Percentiles rank a stretch among this genome's conserved stretches.
Conservation (phyloP, 768 basidiomycete genomes). For the Mrakia frigida region DNA sequence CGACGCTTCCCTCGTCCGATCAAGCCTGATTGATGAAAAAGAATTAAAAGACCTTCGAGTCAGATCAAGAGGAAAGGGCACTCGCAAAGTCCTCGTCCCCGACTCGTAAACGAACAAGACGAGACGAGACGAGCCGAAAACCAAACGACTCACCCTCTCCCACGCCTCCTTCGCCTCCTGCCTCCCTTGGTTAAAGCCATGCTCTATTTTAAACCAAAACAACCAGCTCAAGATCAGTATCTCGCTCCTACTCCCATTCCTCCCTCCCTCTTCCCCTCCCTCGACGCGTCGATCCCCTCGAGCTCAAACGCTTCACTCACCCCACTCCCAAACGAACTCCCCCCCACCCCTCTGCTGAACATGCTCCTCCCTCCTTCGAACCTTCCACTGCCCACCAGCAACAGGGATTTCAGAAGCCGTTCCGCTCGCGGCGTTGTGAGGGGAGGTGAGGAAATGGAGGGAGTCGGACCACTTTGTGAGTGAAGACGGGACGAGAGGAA, state of each 20-base stretch:
- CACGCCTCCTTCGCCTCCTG: conserved; percentile 44
- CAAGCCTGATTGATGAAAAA: no score
- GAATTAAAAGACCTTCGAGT: no score
- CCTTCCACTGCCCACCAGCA: conserved; percentile 34
- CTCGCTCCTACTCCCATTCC: neutral
- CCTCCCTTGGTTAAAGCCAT: conserved; percentile 60
- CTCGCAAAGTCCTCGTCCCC: no score
- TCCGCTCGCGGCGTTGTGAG: conserved; percentile 33
- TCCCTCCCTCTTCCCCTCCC: no score
- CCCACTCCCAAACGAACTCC: conserved; percentile 61
- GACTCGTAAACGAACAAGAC: no score
- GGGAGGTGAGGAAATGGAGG: conserved; percentile 52
- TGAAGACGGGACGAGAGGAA: neutral
- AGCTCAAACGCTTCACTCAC: conserved; percentile 43
- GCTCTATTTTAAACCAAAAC: conserved; percentile 46
- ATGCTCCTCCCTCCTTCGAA: conserved; percentile 50
- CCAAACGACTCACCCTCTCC: neutral
- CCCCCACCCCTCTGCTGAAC: conserved; percentile 47
- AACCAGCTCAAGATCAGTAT: conserved; percentile 29
- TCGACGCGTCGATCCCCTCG: neutral
- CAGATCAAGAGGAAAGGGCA: no score
- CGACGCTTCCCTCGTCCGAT: no score
- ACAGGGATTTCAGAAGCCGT: conserved; percentile 20
- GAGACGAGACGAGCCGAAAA: neutral
- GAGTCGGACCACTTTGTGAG: conserved; percentile 49